These are phyloP conservation scores for Colletotrichum shisoi DNA, from an alignment of 2,329 filamentous ascomycete species.

Conservation along the genomic window DNA sequence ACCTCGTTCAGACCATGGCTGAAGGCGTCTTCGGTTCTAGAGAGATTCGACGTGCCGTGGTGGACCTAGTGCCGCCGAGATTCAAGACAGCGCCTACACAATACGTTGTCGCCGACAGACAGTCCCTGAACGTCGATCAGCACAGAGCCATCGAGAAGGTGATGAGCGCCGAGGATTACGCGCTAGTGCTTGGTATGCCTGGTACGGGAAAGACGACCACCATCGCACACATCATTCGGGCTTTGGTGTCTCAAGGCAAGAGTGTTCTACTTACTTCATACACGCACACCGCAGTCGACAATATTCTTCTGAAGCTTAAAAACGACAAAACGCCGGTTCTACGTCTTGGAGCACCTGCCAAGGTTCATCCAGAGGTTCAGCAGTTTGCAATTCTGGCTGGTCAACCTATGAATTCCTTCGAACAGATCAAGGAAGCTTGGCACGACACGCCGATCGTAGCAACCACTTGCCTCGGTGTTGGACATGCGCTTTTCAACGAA, in stretches of 20 bases:
- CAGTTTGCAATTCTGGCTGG: constrained; percentile 83
- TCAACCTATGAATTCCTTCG: constrained; percentile 76
- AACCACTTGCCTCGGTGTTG: constrained; percentile 92
- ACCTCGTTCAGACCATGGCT: constrained; percentile 90
- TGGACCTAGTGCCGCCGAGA: constrained; percentile 75
- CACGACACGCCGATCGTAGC: constrained; percentile 88
- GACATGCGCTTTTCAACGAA: constrained; percentile 85
- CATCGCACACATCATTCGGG: constrained; percentile 94
- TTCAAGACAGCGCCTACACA: constrained; percentile 74
- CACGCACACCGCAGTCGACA: constrained; percentile 97
- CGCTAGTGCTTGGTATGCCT: constrained; percentile 97
- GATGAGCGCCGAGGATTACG: constrained; percentile 94
- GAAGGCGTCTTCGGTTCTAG: constrained; percentile 74
- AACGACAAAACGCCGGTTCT: constrained; percentile 79
- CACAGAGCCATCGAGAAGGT: constrained; percentile 88
- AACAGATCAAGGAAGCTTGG: constrained; percentile 84
- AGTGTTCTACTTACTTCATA: constrained; percentile 94
- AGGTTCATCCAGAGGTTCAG: constrained; percentile 87
- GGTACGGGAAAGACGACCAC: constrained; percentile 98
- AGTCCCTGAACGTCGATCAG: constrained; percentile 86
- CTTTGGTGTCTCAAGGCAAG: constrained; percentile 86
- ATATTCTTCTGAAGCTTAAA: constrained; percentile 91
- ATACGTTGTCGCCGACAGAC: constrained; percentile 68
- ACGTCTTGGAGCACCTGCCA: constrained; percentile 83
- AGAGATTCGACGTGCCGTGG: constrained; percentile 79